Conservation (phyloP, 176 grass and related monocot genomes). For the Pontederia crassipes region DNA sequence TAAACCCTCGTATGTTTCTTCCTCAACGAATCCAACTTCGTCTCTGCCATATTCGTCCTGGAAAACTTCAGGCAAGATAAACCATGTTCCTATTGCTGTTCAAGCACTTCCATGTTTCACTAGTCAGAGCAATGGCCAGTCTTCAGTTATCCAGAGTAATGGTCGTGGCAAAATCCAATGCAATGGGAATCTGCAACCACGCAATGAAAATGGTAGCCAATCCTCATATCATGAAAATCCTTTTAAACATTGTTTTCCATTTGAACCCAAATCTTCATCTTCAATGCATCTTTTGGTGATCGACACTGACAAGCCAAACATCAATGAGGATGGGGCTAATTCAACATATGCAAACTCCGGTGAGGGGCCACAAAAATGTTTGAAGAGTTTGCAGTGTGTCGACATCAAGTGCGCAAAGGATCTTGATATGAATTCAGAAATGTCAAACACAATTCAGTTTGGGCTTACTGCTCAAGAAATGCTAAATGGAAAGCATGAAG, state of each 20-base stretch:
- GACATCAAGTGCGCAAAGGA: slow-evolving; percentile 25
- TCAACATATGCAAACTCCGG: slow-evolving; percentile 8
- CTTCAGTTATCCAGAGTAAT: slow-evolving; percentile 21
- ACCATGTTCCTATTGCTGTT: slow-evolving; percentile 25
- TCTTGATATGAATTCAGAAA: slow-evolving; percentile 58
- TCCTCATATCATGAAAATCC: slow-evolving; percentile 1
- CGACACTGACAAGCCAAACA: slow-evolving; percentile 26
- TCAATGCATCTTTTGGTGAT: slow-evolving; percentile 14
- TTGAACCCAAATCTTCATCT: slow-evolving; percentile 21
- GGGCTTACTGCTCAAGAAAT: slow-evolving; percentile 16
- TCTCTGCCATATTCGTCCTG: slow-evolving; percentile 21
- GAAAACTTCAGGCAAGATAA: slow-evolving; percentile 23
- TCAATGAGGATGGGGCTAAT: slow-evolving; percentile 2
- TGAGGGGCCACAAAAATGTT: slow-evolving; percentile 12
- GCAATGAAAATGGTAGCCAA: neutral
- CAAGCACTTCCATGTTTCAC: slow-evolving; percentile 35
- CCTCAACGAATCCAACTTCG: slow-evolving; percentile 23
- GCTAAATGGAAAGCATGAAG: slow-evolving; percentile 1
- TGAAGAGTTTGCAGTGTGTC: slow-evolving; percentile 23
- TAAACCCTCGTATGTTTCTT: slow-evolving; percentile 1
- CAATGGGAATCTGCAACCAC: slow-evolving; percentile 4
- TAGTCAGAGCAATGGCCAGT: slow-evolving; percentile 15
- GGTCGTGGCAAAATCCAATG: slow-evolving; percentile 15
- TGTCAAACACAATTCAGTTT: slow-evolving; percentile 33
- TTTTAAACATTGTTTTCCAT: slow-evolving; percentile 20